These are phyloP conservation scores for Massariosphaeria phaeospora DNA, from an alignment of 495 filamentous ascomycete species.

Conservation along the genomic window DNA sequence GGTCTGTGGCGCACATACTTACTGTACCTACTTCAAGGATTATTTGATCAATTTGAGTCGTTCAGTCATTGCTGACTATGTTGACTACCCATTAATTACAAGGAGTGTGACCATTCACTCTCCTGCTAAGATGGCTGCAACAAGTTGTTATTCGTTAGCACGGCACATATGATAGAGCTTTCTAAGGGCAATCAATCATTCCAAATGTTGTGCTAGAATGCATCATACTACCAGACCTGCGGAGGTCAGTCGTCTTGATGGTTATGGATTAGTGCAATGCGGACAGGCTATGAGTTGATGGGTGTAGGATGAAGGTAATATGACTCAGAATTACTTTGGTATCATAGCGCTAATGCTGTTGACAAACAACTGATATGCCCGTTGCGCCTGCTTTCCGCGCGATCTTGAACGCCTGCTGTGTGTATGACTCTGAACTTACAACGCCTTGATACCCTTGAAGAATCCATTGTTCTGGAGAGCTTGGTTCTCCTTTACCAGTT, in stretches of 20 bases:
- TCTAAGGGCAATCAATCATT: no score
- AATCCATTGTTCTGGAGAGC: slow-evolving; percentile 78
- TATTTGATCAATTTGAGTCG: background rate
- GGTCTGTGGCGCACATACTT: background rate
- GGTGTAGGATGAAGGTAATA: no score
- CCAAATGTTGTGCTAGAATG: no score
- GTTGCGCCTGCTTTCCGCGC: background rate
- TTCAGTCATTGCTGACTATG: background rate
- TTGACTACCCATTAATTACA: background rate
- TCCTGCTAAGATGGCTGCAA: no score
- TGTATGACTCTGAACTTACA: slow-evolving; percentile 47
- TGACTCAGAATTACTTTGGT: background rate
- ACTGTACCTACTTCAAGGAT: background rate
- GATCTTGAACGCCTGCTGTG: background rate
- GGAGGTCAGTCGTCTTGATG: no score
- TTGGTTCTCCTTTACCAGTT: slow-evolving; percentile 66
- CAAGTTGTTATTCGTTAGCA: no score
- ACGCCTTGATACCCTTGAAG: slow-evolving; percentile 77
- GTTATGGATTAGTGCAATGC: background rate
- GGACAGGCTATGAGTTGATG: background rate
- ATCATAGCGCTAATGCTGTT: background rate
- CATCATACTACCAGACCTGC: no score
- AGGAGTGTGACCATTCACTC: background rate
- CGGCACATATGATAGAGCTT: no score
- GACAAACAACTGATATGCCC: background rate